phyloP scores from a whole-genome alignment of 2,329 filamentous ascomycete species.

The Grosmannia clavigera region DNA sequence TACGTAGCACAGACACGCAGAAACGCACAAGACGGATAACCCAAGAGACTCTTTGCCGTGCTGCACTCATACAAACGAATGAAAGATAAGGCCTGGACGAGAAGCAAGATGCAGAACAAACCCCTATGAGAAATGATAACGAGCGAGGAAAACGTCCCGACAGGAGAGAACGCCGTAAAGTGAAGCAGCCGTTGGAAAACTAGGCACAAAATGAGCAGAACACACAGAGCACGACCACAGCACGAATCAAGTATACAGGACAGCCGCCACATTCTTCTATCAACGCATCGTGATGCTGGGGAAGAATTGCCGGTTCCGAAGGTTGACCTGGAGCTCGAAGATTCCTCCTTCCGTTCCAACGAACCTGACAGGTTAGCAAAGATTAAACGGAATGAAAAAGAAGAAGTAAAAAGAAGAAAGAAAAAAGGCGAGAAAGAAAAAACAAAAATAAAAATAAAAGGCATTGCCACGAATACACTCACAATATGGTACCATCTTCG shows the following conservation, averaged over 20 bases:
- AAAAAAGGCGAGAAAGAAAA: neutral
- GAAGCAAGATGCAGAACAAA: neutral
- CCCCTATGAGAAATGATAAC: neutral
- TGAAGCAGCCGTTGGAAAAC: neutral
- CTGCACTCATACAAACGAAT: neutral
- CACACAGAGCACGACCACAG: neutral
- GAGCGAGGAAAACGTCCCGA: neutral
- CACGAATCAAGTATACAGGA: neutral
- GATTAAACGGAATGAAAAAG: neutral
- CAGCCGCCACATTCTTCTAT: conserved; percentile 9
- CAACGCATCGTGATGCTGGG: conserved; percentile 42
- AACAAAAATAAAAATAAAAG: conserved; percentile 5
- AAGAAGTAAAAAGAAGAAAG: neutral
- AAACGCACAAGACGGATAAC: neutral
- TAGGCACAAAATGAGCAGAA: neutral
- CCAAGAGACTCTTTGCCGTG: neutral
- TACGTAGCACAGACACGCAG: neutral
- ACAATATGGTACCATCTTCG: conserved; percentile 47
- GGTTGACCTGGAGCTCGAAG: conserved; percentile 59
- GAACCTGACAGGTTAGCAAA: conserved; percentile 31
- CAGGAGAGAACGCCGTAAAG: neutral
- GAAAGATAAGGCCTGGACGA: neutral
- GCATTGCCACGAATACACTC: conserved; percentile 19
- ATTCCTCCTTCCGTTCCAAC: conserved; percentile 60
- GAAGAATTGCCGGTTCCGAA: conserved; percentile 46